These are phyloP conservation scores for Capsicum chinense DNA, from an alignment of 257 asterid species.

Conservation along the genomic window DNA sequence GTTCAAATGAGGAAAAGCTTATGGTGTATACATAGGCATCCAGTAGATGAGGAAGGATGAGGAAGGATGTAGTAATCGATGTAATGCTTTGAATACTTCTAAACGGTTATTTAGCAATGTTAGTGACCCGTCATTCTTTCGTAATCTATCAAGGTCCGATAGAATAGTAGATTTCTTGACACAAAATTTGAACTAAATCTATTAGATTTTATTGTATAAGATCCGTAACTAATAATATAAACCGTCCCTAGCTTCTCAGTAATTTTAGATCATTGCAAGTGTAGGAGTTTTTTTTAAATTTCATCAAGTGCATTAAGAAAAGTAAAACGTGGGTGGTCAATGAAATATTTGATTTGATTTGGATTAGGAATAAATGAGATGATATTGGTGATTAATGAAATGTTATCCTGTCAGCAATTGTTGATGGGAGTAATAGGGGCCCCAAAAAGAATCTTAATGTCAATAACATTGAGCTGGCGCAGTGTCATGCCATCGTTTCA, in stretches of 20 bases:
- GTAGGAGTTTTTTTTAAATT: background rate
- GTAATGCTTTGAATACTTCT: no score
- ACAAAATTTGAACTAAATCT: background rate
- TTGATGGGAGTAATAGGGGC: background rate
- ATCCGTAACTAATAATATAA: background rate
- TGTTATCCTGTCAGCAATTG: constrained; percentile 18
- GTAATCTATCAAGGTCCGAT: no score
- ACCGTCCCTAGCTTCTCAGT: background rate
- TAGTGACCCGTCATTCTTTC: no score
- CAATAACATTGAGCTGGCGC: background rate
- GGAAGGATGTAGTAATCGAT: no score
- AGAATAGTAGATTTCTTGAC: background rate
- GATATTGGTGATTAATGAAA: background rate
- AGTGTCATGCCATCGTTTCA: background rate
- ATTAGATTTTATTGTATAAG: background rate
- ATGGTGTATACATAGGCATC: no score
- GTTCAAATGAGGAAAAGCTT: no score
- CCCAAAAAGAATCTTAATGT: background rate
- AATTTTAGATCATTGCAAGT: background rate
- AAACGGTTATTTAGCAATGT: no score
- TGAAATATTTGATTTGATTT: constrained; percentile 10
- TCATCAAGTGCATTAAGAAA: background rate
- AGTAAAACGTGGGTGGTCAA: background rate
- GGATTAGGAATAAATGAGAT: background rate
- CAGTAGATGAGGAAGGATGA: no score